A percentile compares a stretch with the other conserved stretches of the same genome.
Conservation (phyloP, 805 yeast species). For the Kazachstania viticola region DNA sequence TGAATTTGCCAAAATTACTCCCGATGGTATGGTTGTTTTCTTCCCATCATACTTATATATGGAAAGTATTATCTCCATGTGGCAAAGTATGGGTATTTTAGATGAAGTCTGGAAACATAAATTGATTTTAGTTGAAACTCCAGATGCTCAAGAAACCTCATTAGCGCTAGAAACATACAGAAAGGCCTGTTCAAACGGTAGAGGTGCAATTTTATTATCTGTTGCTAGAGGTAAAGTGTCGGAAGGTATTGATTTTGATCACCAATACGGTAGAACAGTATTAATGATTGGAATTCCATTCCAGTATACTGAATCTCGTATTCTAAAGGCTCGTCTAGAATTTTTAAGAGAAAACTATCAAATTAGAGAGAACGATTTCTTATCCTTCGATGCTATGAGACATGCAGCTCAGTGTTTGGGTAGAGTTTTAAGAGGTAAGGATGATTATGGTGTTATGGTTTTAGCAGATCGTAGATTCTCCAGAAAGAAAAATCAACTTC, state of each 20-base stretch:
- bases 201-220: constrained; percentile 91
- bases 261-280: constrained; percentile 95
- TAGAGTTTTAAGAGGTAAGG: constrained; percentile 93
- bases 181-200: constrained; percentile 92
- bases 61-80: constrained; percentile 96
- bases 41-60: constrained; percentile 94
- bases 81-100: constrained; percentile 97
- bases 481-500: constrained; percentile 75
- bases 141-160: constrained; percentile 97
- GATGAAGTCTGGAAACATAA: constrained; percentile 99
- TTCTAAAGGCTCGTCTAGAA: constrained; percentile 87
- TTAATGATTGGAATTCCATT: constrained; percentile 98
- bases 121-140: constrained; percentile 89
- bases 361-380: constrained; percentile 84
- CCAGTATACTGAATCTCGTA: constrained; percentile 96
- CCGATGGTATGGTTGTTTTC: constrained; percentile 96
- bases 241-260: constrained; percentile 98
- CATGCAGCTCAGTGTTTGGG: constrained; percentile 99
- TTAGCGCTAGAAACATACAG: constrained; percentile 90
- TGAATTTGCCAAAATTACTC: constrained; percentile 89
- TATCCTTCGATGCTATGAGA: constrained; percentile 98
- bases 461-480: constrained; percentile 90
- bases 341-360: constrained; percentile 87
- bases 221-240: constrained; percentile 99
- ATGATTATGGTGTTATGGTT: constrained; percentile 98